These are phyloP conservation scores for Alternaria triticimaculans DNA, from an alignment of 2,329 filamentous ascomycete species.

Conservation along the genomic window DNA sequence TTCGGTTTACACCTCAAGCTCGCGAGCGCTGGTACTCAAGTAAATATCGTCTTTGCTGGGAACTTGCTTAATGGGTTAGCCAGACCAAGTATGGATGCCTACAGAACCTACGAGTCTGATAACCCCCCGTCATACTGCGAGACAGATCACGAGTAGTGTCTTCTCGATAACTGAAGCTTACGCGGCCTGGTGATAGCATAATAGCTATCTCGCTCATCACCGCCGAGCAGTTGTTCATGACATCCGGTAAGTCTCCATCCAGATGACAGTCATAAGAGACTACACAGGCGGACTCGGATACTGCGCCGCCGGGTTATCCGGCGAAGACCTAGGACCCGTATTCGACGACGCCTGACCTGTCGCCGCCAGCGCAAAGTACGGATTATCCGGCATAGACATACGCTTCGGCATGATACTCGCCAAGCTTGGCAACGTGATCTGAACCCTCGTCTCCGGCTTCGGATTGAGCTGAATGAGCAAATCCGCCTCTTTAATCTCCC, in stretches of 20 bases:
- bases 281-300: neutral
- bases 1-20: neutral
- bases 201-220: too few species aligned
- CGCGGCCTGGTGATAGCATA: neutral
- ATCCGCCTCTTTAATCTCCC: constrained; percentile 20
- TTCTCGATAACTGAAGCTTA: neutral
- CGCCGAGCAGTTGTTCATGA: too few species aligned
- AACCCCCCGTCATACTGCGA: neutral
- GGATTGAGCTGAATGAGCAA: constrained; percentile 18
- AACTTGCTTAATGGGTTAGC: neutral
- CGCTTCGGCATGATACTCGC: neutral
- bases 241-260: too few species aligned
- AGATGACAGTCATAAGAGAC: rapidly evolving
- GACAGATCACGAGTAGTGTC: neutral
- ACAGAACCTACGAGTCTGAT: neutral
- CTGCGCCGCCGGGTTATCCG: neutral
- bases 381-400: neutral
- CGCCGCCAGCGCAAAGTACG: neutral
- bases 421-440: neutral
- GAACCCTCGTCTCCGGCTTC: constrained; percentile 7
- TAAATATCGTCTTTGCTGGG: neutral
- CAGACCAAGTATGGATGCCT: rapidly evolving
- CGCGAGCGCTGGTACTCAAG: neutral
- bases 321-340: neutral
- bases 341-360: neutral